Evolutionary conservation across 257 asterid species (phyloP), one percentile per base, ranked within the genome.

Genomic region (Petunia secreta): DNA sequence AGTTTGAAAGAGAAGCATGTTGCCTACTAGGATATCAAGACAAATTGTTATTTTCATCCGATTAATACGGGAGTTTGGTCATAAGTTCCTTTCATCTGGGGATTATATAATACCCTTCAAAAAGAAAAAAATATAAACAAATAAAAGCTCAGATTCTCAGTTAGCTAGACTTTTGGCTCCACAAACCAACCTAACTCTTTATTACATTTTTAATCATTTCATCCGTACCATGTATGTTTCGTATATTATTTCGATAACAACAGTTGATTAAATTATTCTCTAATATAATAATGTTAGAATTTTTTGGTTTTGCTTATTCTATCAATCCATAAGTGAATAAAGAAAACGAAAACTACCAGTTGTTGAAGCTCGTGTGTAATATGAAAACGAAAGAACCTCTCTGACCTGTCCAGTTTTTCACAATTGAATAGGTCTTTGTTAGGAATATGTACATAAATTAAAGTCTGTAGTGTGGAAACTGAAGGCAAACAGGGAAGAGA

Each of bases 31-130:
- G 38, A 53, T 13, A 36, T 60, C 15, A 73, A 50, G 63, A 69
- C 40, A 66, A 46, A 34, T 6, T 50, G 25, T 48, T 69, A 37
- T 73, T 54, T 57, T 55, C 58, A 59, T 52, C 50, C 71, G 80
- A 76, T 46, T 82, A 75, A 73, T 75, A 80, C 38, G 80, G 80
- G 82, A 83, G 87, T 89, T 91, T 87, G 95, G 93, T 91, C 8
- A 85, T 6, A 55, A 48, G 91, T 91, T 76, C 83, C 92, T 89
- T 82, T 91, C 95, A 82, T 52, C 75, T 79, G 53, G 71, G 66
- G 73, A 77, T 65, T 59, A 50, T 58, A 82, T 55, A 59, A 77
- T 78, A 67, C 13, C 8, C 8, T 58, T 11, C 57, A 41, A n/a
- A 41, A 41, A 25, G 53, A 59, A 77, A 55, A 75, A n/a, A n/a